Evolutionary conservation across 371 early-diverging fungal species (phyloP).

Genomic region (Mucor mucedo): DNA sequence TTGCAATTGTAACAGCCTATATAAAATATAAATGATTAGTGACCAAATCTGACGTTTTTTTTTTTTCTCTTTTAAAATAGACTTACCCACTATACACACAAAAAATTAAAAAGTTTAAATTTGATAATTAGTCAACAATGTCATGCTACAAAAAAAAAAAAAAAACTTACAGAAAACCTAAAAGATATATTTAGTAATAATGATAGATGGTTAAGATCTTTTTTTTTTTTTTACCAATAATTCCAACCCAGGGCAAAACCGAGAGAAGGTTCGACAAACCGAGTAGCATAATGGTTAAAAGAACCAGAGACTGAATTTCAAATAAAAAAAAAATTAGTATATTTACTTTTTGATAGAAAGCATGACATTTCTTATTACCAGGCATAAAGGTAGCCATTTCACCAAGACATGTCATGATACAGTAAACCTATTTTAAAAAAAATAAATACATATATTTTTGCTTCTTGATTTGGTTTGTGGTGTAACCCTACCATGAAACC

Average conservation of each 20-base stretch:
- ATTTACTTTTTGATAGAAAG: background rate
- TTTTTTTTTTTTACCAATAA: slow-evolving; percentile 41
- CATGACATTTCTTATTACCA: slow-evolving; percentile 23
- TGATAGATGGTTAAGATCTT: background rate
- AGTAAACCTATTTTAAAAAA: slow-evolving; percentile 65
- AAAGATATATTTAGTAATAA: slow-evolving; percentile 8
- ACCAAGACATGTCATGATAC: slow-evolving; percentile 80
- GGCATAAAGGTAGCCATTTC: slow-evolving; percentile 83
- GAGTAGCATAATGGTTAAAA: slow-evolving; percentile 81
- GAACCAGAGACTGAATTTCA: slow-evolving; percentile 70
- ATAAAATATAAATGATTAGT: slow-evolving; percentile 1
- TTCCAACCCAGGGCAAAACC: slow-evolving; percentile 79
- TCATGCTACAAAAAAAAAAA: background rate
- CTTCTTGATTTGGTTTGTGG: background rate
- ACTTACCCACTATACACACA: slow-evolving; percentile 39
- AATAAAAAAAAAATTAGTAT: background rate
- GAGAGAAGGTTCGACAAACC: slow-evolving; percentile 84
- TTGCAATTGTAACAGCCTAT: slow-evolving; percentile 44
- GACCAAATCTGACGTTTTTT: background rate
- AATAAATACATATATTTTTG: no score
- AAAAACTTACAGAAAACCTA: slow-evolving; percentile 46
- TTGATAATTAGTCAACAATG: background rate
- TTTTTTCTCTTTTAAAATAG: background rate
- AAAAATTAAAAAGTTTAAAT: slow-evolving; percentile 3
- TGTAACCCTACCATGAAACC: slow-evolving; percentile 45